Base-by-base conservation (phyloP, 106 monocot genomes). In the Dendrobium huoshanense region DNA sequence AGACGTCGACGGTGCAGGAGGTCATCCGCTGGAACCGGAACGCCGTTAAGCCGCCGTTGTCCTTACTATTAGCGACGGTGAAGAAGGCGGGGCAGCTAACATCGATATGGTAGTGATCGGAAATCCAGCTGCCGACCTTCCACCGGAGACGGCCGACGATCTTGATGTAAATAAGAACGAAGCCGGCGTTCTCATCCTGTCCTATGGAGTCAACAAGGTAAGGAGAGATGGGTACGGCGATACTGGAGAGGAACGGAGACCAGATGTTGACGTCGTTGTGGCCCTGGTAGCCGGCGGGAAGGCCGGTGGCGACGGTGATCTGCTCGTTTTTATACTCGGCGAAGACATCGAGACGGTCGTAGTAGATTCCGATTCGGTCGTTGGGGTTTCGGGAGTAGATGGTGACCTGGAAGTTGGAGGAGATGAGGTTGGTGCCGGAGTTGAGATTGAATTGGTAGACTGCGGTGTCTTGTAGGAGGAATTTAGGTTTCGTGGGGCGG, bases 301-400 rank as follows among this genome's bases (percentile, higher is more conserved):
- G 77, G 11, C 1, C 41, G n/a, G 78, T 45, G 43, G 86, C 13
- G 47, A 73, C 13, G 1, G 91, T 91, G 79, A 91, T 85, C 73
- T 83, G 91, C 81, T 87, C 86, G 77, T 33, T 75, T 61, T 85
- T 83, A 89, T 91, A 91, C n/a, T 85, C 51, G 48, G 88, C 85
- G 81, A 83, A 89, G 75, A 82, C 81, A 55, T 87, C 77, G 81
- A 91, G 87, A 29, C 41, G 41, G 80, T 89, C 83, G 85, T 91
- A 91, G 85, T 78, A 84, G 77, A 91, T 78, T 78, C 87, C 88
- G 87, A 91, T 67, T 22, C 73, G 45, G 41, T 83, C 78, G 85
- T 91, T 91, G 54, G 91, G 91, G 83, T 91, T 91, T 40, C 77
- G 81, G 31, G 86, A 85, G 55, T 80, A 49, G 88, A 91, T 31